Base-by-base conservation (phyloP, 768 basidiomycete species). In the Galerina sulciceps region DNA sequence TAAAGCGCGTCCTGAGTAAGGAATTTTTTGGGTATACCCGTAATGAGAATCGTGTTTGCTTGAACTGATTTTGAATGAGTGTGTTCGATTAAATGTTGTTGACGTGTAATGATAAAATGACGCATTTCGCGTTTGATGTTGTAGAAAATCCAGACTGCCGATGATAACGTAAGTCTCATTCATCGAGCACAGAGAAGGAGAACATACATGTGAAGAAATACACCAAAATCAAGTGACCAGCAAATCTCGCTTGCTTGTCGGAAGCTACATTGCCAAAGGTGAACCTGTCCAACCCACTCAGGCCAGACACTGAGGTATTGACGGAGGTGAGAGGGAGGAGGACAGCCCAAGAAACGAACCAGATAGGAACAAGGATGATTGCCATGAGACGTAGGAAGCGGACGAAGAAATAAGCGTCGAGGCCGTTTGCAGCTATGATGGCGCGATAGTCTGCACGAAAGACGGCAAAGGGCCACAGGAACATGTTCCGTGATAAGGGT, bases 401-500 rank as follows among this genome's bases (percentile, higher is more conserved):
- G 44, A 97, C 88, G 65, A 91, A 99, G 69, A 96, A 89, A 76
- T 96, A 99, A 14, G 94, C 91, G 70, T 99, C 96, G 57, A 91
- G 78, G 23, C 94, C 94, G 61, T 94, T 95, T 42, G 83, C 80
- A 42, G 77, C 75, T 58, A 86, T 81, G 57, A 93, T 85, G 20
- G 79, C 80, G 26, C 74, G 74, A 66, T 87, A 85, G 67, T 93
- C 83, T 2, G 88, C 80, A 2, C 76, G 78, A 73, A 76, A 87
- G 17, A 95, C 72, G 0, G 84, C 79, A 17, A 82, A 58, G 1
- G 90, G 89, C 93, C 93, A 96, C 35, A 79, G 67, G 20, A 93
- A 73, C 17, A 84, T 62, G 10, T 75, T 75, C 14, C 71, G 58
- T 0, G 83, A 69, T 50, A 95, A 79, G 4, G 86, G 77, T 14